phyloP scores from a whole-genome alignment of 1,284 basidiomycete species.

The Leccinum angustisporum region DNA sequence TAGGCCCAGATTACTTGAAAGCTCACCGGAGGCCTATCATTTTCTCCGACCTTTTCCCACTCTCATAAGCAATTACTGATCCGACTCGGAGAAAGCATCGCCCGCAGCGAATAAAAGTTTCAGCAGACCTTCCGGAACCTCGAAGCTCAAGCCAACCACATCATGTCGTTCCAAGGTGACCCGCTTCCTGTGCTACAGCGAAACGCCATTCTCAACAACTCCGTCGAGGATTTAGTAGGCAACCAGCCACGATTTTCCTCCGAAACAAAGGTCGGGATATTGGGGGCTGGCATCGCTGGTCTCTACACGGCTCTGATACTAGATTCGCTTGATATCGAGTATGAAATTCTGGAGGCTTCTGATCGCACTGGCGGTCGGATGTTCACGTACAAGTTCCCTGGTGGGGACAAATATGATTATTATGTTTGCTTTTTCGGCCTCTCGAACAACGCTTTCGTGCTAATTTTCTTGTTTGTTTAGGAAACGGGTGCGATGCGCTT shows the following conservation, averaged over 20 bases:
- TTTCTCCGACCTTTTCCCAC: background rate
- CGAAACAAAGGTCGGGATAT: slow-evolving; percentile 14
- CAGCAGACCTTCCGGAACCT: background rate
- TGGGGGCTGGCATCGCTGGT: slow-evolving; percentile 27
- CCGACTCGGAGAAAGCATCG: background rate
- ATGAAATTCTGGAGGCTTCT: background rate
- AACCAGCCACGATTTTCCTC: background rate
- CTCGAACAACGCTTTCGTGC: background rate
- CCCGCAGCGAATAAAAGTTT: background rate
- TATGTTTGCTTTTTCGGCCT: background rate
- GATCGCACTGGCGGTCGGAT: background rate
- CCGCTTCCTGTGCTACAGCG: background rate
- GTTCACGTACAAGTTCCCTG: background rate
- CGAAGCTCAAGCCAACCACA: background rate
- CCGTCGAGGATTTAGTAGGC: background rate
- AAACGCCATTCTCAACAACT: background rate
- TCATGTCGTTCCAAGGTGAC: background rate
- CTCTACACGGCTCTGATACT: background rate
- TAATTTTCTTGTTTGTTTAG: background rate
- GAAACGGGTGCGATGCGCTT: background rate
- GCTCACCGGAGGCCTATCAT: background rate
- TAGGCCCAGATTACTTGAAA: background rate
- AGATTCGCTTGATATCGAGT: background rate
- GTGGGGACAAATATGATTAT: background rate
- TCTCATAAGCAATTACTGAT: background rate